Evolutionary conservation across 306 rosid genomes (phyloP), one percentile per base, ranked within the genome.

Genomic region (Acacia confusa): DNA sequence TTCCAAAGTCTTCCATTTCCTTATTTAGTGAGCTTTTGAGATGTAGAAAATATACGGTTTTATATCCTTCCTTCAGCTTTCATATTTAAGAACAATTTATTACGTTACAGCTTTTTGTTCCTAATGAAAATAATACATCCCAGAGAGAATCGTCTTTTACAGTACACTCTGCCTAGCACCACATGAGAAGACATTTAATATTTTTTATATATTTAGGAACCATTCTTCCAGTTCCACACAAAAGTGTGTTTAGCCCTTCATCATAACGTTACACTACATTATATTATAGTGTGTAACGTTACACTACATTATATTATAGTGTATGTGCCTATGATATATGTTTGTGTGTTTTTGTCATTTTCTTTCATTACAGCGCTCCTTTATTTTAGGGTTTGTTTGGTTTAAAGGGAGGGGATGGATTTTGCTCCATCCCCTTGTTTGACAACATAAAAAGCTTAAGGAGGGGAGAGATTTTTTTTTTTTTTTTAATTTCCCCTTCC

Each of bases 1-100:
- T 53, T 41, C 76, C 76, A 50, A 70, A 70, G 41, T 79, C 77
- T 53, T 41, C 76, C 76, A 50, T 84, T 84, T 74, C 91, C 76
- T 82, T 85, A 71, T 85, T 74, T 79, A 88, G 83, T 44, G 38
- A 24, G 36, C 82, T 17, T 71, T 79, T 32, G 60, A 27, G 14
- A 40, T 30, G 14, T 6, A 55, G 70, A 78, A 72, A 77, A 58
- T 68, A 44, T 50, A 10, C 16, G 48, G 30, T 6, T 32, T 20
- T 50, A 50, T 53, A 22, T 75, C 48, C 50, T 52, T 76, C n/a
- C 40, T 73, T 24, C 34, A 13, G 38, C 1, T n/a, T 25, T 25
- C 66, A 25, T 60, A 60, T 61, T 61, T 25, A 27, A 27, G 60
- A 53, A 73, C 28, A 30, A 17, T 28, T 61, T 63, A 60, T 24